Base-by-base conservation (phyloP, 148 eudicot genomes). In the Rhododendron vialii region DNA sequence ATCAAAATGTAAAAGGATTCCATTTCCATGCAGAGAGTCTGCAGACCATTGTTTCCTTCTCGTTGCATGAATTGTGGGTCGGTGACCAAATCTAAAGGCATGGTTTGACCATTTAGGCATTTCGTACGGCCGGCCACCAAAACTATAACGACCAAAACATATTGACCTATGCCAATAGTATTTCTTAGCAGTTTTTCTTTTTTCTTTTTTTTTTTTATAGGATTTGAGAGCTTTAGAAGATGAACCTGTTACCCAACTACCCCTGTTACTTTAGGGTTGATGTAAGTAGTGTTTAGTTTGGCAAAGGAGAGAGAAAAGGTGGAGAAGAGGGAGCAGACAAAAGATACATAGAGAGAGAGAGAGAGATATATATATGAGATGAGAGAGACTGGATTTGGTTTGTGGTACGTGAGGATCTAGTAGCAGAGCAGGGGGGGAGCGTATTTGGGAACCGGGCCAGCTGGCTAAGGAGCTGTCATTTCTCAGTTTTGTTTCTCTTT, bases 381-480 rank as follows among this genome's bases (percentile, higher is more conserved):
- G 65, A 59, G 9, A 55, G 61, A 55, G 61, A 55, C 7, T 79
- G 63, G 47, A 41, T 43, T 47, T 79, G 33, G 11, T 79, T 24
- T 18, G 2, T 5, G 11, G 71, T 63, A 63, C 71, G 26, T 24
- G 71, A 63, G 33, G 30, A 15, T 48, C 7, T 26, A 33, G 7
- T 57, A 1, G 2, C 51, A 53, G 61, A 55, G 61, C 22, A 59
- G 26, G 12, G 50, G 63, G 87, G n/a, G 57, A 20, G 51, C n/a
- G 77, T 22, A 33, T 48, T 28, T 20, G 74, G 41, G 36, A 74
- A 30, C 36, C 15, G 48, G 71, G 11, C 24, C 55, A 35, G 41
- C 36, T 71, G 83, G 57, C 13, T 7, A 65, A 35, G 41, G 77
- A 85, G 88, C 90, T 85, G 90, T 85, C 90, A 83, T 26, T 67